Conservation (phyloP, 805 yeast species). For the Candida germanica region DNA sequence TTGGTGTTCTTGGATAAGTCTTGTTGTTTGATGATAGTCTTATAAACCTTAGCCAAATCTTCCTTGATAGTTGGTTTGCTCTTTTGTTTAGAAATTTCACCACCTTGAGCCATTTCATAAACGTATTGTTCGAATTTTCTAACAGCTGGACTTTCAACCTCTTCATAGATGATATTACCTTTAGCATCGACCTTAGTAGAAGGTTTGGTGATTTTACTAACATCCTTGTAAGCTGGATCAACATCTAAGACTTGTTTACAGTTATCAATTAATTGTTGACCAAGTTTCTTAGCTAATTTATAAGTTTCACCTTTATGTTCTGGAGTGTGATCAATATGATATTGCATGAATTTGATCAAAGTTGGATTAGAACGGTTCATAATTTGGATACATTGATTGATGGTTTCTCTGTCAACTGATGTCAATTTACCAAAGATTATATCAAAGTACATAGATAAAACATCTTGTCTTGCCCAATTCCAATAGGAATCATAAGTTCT, state of each 20-base stretch:
- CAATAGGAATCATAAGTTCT: slow-evolving; percentile 96
- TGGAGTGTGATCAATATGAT: slow-evolving; percentile 78
- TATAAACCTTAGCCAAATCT: slow-evolving; percentile 79
- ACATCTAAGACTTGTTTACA: slow-evolving; percentile 79
- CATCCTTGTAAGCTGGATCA: slow-evolving; percentile 94
- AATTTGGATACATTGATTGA: slow-evolving; percentile 91
- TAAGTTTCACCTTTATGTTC: slow-evolving; percentile 86
- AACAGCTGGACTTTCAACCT: slow-evolving; percentile 83
- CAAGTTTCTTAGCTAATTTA: slow-evolving; percentile 82
- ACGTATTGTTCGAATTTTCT: slow-evolving; percentile 96
- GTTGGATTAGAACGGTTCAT: slow-evolving; percentile 97
- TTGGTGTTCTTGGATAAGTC: slow-evolving; percentile 61
- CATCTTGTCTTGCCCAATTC: slow-evolving; percentile 99
- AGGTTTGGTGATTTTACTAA: slow-evolving; percentile 92
- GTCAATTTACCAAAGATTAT: slow-evolving; percentile 91
- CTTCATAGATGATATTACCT: slow-evolving; percentile 84
- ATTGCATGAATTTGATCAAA: slow-evolving; percentile 94
- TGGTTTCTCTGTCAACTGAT: slow-evolving; percentile 92
- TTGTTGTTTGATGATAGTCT: slow-evolving; percentile 70
- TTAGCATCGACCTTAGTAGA: slow-evolving; percentile 81
- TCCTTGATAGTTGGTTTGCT: slow-evolving; percentile 75
- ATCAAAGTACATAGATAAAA: slow-evolving; percentile 88
- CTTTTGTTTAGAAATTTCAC: slow-evolving; percentile 65
- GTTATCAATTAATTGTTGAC: slow-evolving; percentile 92
- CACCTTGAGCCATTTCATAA: slow-evolving; percentile 94